These are phyloP conservation scores for Pythium folliculosum DNA, from an alignment of 352 stramenopile species.

Conservation along the genomic window DNA sequence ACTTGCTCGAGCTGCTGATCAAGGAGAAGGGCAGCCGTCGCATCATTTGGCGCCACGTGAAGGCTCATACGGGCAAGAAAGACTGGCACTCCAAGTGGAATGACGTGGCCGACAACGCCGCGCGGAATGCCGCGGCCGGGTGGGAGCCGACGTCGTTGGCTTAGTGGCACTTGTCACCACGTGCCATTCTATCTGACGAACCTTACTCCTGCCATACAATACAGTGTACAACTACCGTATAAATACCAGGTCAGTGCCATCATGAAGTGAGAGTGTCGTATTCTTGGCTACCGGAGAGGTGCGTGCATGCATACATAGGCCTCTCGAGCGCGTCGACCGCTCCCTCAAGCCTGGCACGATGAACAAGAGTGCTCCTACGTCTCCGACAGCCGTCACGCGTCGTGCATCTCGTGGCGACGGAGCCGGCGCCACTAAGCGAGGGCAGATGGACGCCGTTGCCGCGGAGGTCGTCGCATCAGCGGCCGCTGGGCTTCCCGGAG, in stretches of 20 bases:
- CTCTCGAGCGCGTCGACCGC: too few relatives aligned
- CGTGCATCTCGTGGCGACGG: not conserved
- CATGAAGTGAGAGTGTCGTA: too few relatives aligned
- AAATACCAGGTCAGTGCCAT: not conserved
- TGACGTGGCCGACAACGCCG: constrained; percentile 59
- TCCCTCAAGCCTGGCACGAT: too few relatives aligned
- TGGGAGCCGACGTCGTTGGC: constrained; percentile 25
- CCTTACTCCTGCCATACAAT: not conserved
- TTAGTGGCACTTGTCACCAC: not conserved
- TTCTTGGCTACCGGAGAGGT: too few relatives aligned
- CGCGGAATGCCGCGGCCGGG: constrained; percentile 35
- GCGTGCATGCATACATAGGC: too few relatives aligned
- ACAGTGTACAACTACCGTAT: constrained; percentile 4
- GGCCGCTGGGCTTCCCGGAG: not conserved
- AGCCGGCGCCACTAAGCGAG: not conserved
- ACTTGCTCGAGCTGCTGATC: constrained; percentile 65
- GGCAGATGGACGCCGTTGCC: not conserved
- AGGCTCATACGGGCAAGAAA: constrained; percentile 55
- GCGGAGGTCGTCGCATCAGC: not conserved
- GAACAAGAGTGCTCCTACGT: not conserved
- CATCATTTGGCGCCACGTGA: constrained; percentile 69
- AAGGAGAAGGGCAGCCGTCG: constrained; percentile 41
- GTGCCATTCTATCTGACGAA: too few relatives aligned
- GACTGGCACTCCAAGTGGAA: constrained; percentile 80
- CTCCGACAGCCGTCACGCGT: not conserved